These are phyloP conservation scores for Cutaneotrichosporon cutaneum DNA, from an alignment of 1,284 basidiomycete genomes.

Conservation along the genomic window DNA sequence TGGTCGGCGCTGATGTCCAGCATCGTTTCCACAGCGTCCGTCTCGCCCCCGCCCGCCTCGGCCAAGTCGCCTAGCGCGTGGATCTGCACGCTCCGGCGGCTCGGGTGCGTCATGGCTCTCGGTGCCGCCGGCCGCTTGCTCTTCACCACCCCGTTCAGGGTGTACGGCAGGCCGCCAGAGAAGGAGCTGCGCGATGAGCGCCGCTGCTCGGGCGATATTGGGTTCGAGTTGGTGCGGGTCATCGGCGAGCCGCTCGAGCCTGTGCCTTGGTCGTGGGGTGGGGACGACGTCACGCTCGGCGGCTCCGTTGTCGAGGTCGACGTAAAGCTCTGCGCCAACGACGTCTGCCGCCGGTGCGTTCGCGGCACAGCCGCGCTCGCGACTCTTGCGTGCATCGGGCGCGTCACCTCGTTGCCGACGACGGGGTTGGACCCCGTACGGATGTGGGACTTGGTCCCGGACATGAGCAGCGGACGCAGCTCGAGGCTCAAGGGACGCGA, in stretches of 20 bases:
- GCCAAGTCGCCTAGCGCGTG: conserved; percentile 18
- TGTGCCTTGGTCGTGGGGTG: conserved; percentile 34
- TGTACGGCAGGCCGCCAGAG: conserved; percentile 43
- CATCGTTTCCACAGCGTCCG: conserved; percentile 2
- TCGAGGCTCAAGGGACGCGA: conserved; percentile 19
- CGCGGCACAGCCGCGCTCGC: conserved; percentile 17
- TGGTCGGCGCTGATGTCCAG: not conserved
- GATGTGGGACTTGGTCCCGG: conserved; percentile 4
- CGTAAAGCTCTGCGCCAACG: conserved; percentile 42
- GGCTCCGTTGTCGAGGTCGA: conserved; percentile 35
- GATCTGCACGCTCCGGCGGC: conserved; percentile 14
- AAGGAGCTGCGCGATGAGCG: conserved; percentile 6
- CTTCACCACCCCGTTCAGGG: conserved; percentile 47
- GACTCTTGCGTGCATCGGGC: conserved; percentile 20
- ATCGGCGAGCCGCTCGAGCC: conserved; percentile 11
- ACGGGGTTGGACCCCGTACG: conserved; percentile 19
- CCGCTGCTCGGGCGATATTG: conserved; percentile 12
- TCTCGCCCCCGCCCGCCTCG: not conserved
- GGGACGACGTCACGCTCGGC: conserved; percentile 29
- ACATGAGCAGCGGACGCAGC: conserved; percentile 10
- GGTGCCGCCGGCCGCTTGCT: conserved; percentile 22
- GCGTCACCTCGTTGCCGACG: not conserved
- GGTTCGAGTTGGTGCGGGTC: conserved; percentile 5
- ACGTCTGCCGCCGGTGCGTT: conserved; percentile 35
- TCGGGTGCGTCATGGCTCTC: conserved; percentile 1